Evolutionary conservation across 2,329 filamentous ascomycete genomes (phyloP).

Genomic region (Akanthomyces muscarius): DNA sequence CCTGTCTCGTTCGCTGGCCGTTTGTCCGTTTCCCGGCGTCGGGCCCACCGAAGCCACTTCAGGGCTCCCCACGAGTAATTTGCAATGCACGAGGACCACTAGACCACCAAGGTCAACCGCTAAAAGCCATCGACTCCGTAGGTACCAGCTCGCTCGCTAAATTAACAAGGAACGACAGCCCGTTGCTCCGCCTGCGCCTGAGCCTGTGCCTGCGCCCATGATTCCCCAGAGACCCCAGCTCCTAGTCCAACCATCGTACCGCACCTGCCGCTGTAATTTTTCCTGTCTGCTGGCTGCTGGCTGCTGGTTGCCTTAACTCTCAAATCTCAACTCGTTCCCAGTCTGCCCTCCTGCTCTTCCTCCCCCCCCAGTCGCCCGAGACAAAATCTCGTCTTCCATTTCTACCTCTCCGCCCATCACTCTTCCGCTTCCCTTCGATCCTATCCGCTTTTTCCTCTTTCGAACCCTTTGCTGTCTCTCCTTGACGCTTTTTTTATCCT

Average conservation of each 20-base stretch:
- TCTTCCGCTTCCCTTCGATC: background rate
- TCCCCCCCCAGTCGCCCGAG: background rate
- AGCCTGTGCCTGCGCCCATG: too few species aligned
- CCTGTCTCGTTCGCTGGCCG: background rate
- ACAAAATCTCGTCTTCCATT: background rate
- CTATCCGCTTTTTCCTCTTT: background rate
- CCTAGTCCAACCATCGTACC: too few species aligned
- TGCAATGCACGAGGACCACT: background rate
- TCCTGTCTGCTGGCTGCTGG: too few species aligned
- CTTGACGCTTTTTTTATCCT: background rate
- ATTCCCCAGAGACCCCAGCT: too few species aligned
- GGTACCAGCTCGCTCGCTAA: background rate
- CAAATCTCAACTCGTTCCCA: too few species aligned
- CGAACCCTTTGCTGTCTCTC: background rate
- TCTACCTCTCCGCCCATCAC: background rate
- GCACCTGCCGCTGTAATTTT: background rate
- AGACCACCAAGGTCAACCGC: background rate
- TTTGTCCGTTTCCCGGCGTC: background rate
- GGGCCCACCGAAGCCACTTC: background rate
- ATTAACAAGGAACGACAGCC: background rate
- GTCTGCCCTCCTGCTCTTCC: too few species aligned
- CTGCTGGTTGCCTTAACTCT: too few species aligned
- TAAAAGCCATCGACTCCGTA: too few species aligned
- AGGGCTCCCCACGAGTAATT: background rate
- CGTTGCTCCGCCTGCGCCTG: background rate